A percentile compares a stretch with the other conserved stretches of the same genome.
phyloP scores from a whole-genome alignment of 2,329 filamentous ascomycete species.

The Aspergillus glaucus region DNA sequence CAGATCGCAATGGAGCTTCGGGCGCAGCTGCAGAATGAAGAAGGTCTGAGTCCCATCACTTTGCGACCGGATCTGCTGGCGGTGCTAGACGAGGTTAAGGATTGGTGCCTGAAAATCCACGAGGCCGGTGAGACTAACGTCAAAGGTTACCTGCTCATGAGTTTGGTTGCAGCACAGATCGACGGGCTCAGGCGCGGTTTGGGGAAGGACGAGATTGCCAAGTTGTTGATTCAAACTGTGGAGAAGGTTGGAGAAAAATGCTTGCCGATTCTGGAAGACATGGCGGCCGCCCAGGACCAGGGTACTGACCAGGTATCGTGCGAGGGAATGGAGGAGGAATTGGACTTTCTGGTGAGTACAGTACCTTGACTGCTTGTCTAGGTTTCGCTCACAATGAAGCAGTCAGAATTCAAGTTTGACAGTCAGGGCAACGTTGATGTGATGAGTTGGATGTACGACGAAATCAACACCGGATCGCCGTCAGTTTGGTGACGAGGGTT shows the following conservation, averaged over 20 bases:
- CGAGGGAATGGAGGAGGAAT: too few species aligned
- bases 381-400: too few species aligned
- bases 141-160: slow-evolving; percentile 46
- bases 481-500: too few species aligned
- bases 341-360: too few species aligned
- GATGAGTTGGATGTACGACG: too few species aligned
- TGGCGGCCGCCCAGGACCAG: slow-evolving; percentile 7
- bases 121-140: slow-evolving; percentile 50
- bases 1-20: slow-evolving; percentile 20
- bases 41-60: slow-evolving; percentile 17
- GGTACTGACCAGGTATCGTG: not conserved
- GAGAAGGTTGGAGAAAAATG: slow-evolving; percentile 26
- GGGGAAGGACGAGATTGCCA: slow-evolving; percentile 27
- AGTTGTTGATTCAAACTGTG: slow-evolving; percentile 32
- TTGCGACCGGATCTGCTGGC: slow-evolving; percentile 22
- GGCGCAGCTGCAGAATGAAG: slow-evolving; percentile 22
- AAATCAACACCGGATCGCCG: too few species aligned
- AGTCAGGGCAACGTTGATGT: too few species aligned
- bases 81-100: slow-evolving; percentile 35
- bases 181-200: slow-evolving; percentile 36
- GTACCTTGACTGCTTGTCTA: too few species aligned
- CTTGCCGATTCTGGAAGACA: slow-evolving; percentile 19
- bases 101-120: slow-evolving; percentile 39
- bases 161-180: slow-evolving; percentile 38
- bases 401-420: too few species aligned